Base-by-base conservation (phyloP, 2,329 filamentous ascomycete species). In the Dactylellina leptospora region DNA sequence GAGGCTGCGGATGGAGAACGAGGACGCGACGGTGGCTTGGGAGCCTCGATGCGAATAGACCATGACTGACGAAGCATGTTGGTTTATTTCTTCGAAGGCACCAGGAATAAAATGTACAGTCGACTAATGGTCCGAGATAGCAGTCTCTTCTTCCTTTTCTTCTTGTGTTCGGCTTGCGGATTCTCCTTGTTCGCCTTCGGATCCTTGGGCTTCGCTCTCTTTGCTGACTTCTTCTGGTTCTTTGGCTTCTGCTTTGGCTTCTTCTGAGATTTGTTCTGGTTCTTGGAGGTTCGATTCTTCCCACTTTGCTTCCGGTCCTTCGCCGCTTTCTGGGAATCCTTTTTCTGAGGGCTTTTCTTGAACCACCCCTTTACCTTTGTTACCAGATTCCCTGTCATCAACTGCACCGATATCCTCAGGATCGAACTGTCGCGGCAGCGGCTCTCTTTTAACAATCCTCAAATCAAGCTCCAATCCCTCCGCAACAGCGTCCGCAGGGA, bases 11-110 rank as follows among this genome's bases (percentile, higher is more conserved):
- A 64, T 4, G 42, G 54, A 16, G 53, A 59, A 6, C 36, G 45
- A n/a, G 59, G 68, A 3, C 27, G 58, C 23, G 59, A n/a, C n/a
- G n/a, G 68, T 4, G 59, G 68, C 45, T 72, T 72, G 2, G 68
- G 59, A 4, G 68, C 59, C 28, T 72, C 68, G 36, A 72, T 72
- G 13, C 68, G 59, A 20, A 64, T 72, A 38, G 68, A 72, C 68
- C 68, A 72, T 25, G 68, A 64, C 36, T 63, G 53, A 4, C 53
- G 59, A 64, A 72, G 50, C 68, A 72, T 72, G 18, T 50, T 36
- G 42, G 42, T 33, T 33, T 30, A 48, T 50, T 54, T 47, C 11
- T 27, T 48, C 40, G 42, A 16, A 48, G 28, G 23, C 16, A 55
- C 23, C 18, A 27, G 16, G 2, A 38, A 11, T 27, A 22, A 30